A percentile compares a stretch with the other conserved stretches of the same genome.
phyloP scores from a whole-genome alignment of 2,329 filamentous ascomycete species.

The Aspergillus ruber region DNA sequence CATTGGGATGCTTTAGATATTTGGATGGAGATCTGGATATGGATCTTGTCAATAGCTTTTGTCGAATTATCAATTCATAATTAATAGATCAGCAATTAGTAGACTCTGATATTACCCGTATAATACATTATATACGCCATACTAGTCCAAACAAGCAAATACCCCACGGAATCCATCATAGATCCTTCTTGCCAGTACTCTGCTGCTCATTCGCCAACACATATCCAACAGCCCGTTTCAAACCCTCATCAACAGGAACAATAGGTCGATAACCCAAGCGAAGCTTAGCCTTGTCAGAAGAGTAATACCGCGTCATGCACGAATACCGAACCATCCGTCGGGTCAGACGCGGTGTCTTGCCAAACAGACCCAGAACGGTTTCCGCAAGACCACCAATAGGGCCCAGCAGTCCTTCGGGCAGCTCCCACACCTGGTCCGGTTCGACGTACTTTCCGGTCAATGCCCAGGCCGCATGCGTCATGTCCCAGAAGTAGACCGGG shows the following conservation, averaged over 20 bases:
- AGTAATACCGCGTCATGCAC: conserved; percentile 45
- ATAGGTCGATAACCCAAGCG: conserved; percentile 41
- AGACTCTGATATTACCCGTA: not conserved
- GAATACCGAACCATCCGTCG: conserved; percentile 41
- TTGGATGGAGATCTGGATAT: not conserved
- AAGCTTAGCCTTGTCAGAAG: conserved; percentile 41
- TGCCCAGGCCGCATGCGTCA: conserved; percentile 71
- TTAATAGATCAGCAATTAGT: conserved; percentile 3
- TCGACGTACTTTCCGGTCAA: conserved; percentile 40
- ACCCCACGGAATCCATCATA: conserved; percentile 18
- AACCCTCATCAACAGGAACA: conserved; percentile 41
- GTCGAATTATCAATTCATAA: conserved; percentile 2
- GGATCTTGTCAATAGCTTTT: not conserved
- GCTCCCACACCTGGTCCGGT: conserved; percentile 34
- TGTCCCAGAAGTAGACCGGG: conserved; percentile 88
- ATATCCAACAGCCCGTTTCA: conserved; percentile 40
- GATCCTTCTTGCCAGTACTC: conserved; percentile 33
- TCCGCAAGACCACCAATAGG: conserved; percentile 39
- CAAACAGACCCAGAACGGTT: conserved; percentile 36
- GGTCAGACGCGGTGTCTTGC: conserved; percentile 42
- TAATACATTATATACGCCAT: conserved; percentile 1
- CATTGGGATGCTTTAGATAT: not conserved
- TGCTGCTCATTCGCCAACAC: conserved; percentile 29
- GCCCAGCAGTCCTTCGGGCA: conserved; percentile 35
- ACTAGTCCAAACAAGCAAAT: not conserved